phyloP scores from a whole-genome alignment of 805 yeast genomes.

The Barnettozyma californica region DNA sequence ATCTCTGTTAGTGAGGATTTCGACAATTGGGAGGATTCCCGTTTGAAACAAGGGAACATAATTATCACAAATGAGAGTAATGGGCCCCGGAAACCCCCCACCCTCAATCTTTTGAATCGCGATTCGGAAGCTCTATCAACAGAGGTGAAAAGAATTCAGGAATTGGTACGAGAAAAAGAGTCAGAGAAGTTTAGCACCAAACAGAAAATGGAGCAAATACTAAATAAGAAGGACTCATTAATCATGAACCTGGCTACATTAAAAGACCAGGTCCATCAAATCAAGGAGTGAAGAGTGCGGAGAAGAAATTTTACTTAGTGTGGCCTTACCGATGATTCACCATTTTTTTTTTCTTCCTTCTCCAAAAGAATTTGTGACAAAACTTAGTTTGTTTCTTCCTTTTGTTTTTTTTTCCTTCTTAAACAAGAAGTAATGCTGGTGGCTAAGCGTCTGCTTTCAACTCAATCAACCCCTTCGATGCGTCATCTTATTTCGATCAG shows the following conservation, averaged over 20 bases:
- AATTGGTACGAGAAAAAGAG: neutral
- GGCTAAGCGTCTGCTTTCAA: constrained; percentile 16
- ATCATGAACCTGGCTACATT: neutral
- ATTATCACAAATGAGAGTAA: neutral
- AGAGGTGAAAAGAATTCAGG: neutral
- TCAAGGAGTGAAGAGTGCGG: neutral
- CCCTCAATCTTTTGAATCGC: neutral
- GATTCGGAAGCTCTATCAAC: neutral
- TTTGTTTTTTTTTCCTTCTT: neutral
- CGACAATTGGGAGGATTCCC: constrained; percentile 17
- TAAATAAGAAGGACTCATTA: neutral
- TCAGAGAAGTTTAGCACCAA: neutral
- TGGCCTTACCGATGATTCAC: neutral
- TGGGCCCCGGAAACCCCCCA: neutral
- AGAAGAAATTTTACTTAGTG: neutral
- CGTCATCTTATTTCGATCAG: constrained; percentile 81
- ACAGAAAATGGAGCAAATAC: neutral
- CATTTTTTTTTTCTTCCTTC: neutral
- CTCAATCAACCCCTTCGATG: constrained; percentile 7
- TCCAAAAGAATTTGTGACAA: neutral
- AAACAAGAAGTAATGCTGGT: constrained; percentile 6
- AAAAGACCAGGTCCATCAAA: neutral
- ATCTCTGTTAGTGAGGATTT: constrained; percentile 20
- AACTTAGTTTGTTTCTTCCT: neutral
- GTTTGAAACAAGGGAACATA: constrained; percentile 13